Conservation (phyloP, 2,329 filamentous ascomycete genomes). For the Microdochium trichocladiopsis region DNA sequence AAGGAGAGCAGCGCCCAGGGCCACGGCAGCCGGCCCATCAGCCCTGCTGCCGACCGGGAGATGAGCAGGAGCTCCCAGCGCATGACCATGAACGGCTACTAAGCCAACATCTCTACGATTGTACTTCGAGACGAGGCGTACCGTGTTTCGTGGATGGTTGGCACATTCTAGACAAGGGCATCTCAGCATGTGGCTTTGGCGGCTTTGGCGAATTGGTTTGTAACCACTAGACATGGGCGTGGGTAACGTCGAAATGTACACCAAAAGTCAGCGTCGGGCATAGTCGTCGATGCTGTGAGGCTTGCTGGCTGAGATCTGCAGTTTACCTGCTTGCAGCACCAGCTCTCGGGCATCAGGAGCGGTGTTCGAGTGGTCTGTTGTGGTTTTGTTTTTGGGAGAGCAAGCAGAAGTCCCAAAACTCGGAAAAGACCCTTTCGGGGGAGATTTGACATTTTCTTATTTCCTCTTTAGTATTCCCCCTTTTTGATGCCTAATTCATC, state of each 20-base stretch:
- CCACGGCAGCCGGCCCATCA: constrained; percentile 83
- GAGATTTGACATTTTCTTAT: constrained; percentile 33
- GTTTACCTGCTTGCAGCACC: neutral
- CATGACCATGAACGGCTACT: constrained; percentile 99
- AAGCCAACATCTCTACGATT: constrained; percentile 24
- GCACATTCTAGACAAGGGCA: neutral
- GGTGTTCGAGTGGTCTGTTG: constrained; percentile 8
- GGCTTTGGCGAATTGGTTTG: neutral
- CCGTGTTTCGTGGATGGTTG: neutral
- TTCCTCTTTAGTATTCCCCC: constrained; percentile 36
- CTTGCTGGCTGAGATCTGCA: neutral
- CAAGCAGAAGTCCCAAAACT: constrained; percentile 24
- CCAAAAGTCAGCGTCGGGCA: neutral
- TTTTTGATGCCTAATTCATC: constrained; percentile 23
- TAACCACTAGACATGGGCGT: neutral
- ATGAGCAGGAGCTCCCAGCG: constrained; percentile 95
- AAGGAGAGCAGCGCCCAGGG: constrained; percentile 95
- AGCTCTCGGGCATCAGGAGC: neutral
- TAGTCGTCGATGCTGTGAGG: neutral
- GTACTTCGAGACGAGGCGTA: neutral
- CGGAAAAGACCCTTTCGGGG: constrained; percentile 13
- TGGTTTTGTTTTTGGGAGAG: constrained; percentile 29
- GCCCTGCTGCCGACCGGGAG: constrained; percentile 88
- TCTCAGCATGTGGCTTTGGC: neutral
- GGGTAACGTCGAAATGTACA: neutral